Base-by-base conservation (phyloP, 306 rosid species). In the Gillenia trifoliata region DNA sequence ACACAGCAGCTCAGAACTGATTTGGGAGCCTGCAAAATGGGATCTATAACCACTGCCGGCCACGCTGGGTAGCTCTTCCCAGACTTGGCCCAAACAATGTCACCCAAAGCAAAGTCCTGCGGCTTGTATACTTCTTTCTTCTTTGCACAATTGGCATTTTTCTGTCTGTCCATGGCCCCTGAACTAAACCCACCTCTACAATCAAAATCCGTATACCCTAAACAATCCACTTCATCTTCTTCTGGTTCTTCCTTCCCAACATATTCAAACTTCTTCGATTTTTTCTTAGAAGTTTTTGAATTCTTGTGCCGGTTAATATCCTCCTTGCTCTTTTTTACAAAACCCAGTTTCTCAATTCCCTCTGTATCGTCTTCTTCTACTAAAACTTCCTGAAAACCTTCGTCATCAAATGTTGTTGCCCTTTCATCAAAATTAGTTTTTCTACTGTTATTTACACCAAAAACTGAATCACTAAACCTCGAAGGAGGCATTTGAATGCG, bases 1-100 rank as follows among this genome's bases (percentile, higher is more conserved):
- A 94, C 75, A 40, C 89, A 87, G 64, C 90, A 89, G 70, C 85
- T 81, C 26, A 94, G 80, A 38, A 94, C 97, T 4, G 92, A 77
- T 43, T 92, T 78, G 0, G 99, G 99, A 61, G 99, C 99, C 73
- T 92, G 84, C 83, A 77, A 64, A n/a, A 90, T 52, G 25, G 97
- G 99, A 76, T 94, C 97, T 74, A 94, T 94, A 55, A 94, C 99
- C 74, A 94, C 85, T 3, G 93, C 97, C 12, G 97, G 99, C 99
- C 99, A 94, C 54, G 94, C 90, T 3, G 99, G 99, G 75, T 83
- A 94, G 68, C 90, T 88, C 87, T 90, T 87, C 70, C 99, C 99
- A 81, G 89, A 90, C 83, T 92, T 94, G 0, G 97, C 99, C 99
- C 99, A 94, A 76, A 94, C 96, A 45, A 94, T 81, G 75, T 92